Evolutionary conservation across 352 stramenopile genomes (phyloP).

Genomic region (Globisporangium mamillatum): DNA sequence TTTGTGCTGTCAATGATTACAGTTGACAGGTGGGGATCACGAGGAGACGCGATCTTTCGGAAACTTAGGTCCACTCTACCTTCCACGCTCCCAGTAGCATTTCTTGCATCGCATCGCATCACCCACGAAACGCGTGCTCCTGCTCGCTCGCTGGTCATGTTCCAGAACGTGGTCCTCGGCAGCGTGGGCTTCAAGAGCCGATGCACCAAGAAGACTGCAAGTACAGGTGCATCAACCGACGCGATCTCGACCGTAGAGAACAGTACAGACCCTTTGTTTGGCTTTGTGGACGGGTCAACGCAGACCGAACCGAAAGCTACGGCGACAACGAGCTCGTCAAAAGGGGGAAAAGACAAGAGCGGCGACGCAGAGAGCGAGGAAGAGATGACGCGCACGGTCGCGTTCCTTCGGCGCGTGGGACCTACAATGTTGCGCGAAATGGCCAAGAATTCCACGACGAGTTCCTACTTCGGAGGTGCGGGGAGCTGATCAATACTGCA

Average conservation of each 20-base stretch:
- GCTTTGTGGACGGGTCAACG: constrained; percentile 29
- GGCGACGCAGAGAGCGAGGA: constrained; percentile 29
- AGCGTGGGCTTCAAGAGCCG: constrained; percentile 56
- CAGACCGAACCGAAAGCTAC: constrained; percentile 44
- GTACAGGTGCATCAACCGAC: constrained; percentile 23
- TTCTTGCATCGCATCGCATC: neutral
- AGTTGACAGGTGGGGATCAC: neutral
- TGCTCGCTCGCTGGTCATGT: constrained; percentile 27
- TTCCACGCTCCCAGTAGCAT: neutral
- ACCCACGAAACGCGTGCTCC: neutral
- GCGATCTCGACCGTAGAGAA: constrained; percentile 34
- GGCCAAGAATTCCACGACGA: constrained; percentile 33
- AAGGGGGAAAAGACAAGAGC: constrained; percentile 22
- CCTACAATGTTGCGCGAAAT: constrained; percentile 65
- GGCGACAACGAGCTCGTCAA: constrained; percentile 17
- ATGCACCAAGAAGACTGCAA: constrained; percentile 32
- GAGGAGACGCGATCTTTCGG: constrained; percentile 11
- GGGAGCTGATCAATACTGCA: neutral
- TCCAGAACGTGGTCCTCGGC: constrained; percentile 55
- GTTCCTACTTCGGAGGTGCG: constrained; percentile 45
- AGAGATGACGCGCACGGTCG: constrained; percentile 26
- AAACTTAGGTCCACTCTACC: neutral
- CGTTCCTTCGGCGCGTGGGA: constrained; percentile 44
- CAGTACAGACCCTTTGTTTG: constrained; percentile 41
- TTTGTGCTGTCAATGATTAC: no score